Evolutionary conservation across 2,329 filamentous ascomycete genomes (phyloP).

Genomic region (Cladosporium austrohemisphaericum): DNA sequence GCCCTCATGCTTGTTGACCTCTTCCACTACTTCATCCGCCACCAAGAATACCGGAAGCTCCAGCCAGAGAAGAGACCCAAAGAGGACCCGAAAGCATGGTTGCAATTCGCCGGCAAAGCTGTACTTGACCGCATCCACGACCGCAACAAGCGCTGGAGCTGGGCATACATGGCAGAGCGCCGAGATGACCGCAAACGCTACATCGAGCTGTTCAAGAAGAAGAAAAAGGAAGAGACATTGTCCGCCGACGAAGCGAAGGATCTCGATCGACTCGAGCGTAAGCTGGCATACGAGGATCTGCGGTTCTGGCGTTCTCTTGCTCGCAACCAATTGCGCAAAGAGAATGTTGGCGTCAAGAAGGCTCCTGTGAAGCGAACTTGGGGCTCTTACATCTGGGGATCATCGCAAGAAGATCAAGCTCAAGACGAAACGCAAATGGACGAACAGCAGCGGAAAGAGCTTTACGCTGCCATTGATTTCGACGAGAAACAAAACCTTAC

Average conservation of each 20-base stretch:
- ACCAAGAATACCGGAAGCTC: constrained; percentile 92
- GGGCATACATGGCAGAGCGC: constrained; percentile 90
- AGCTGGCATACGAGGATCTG: constrained; percentile 88
- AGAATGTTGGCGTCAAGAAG: constrained; percentile 85
- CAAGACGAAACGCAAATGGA: constrained; percentile 82
- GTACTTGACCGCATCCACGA: constrained; percentile 94
- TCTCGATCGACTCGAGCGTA: constrained; percentile 74
- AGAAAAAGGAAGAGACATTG: constrained; percentile 65
- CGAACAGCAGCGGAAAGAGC: constrained; percentile 90
- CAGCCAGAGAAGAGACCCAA: constrained; percentile 83
- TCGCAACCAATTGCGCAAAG: constrained; percentile 89
- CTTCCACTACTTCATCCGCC: constrained; percentile 96
- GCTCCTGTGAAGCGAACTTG: constrained; percentile 73
- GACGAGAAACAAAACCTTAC: constrained; percentile 90
- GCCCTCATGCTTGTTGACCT: constrained; percentile 96
- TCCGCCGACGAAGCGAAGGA: constrained; percentile 67
- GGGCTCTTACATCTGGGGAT: constrained; percentile 88
- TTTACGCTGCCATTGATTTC: constrained; percentile 97
- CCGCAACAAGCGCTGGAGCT: constrained; percentile 86
- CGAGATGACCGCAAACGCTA: constrained; percentile 85
- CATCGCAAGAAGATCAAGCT: constrained; percentile 54
- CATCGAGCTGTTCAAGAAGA: constrained; percentile 94
- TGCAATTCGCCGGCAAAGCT: constrained; percentile 84
- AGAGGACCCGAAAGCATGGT: constrained; percentile 88
- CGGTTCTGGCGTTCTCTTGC: constrained; percentile 96